phyloP scores from a whole-genome alignment of 257 asterid species.

The Nemophila menziesii region DNA sequence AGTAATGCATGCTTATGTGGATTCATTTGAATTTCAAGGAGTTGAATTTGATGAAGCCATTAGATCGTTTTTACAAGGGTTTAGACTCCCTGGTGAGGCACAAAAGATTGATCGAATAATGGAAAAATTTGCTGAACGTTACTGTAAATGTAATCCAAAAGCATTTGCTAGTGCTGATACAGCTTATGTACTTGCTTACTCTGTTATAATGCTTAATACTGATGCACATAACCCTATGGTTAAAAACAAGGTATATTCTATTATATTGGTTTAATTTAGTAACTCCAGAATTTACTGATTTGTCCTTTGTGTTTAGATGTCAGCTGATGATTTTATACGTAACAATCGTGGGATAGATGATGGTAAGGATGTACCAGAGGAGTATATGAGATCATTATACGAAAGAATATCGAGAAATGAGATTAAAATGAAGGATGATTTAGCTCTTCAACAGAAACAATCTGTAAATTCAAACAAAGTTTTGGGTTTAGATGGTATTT shows the following conservation, averaged over 20 bases:
- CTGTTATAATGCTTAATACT: constrained; percentile 90
- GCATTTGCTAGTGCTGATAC: constrained; percentile 92
- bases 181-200: constrained; percentile 94
- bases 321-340: constrained; percentile 84
- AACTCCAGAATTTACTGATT: constrained; percentile 11
- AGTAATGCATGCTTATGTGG: constrained; percentile 97
- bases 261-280: too few relatives aligned
- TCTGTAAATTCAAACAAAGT: constrained; percentile 68
- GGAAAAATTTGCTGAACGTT: constrained; percentile 96
- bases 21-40: constrained; percentile 90
- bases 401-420: constrained; percentile 85
- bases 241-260: constrained; percentile 83
- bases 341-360: constrained; percentile 98
- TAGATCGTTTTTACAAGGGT: constrained; percentile 76
- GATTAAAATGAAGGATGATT: constrained; percentile 90
- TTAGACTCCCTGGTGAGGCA: constrained; percentile 98
- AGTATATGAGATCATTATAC: constrained; percentile 78
- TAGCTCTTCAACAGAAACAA: constrained; percentile 75
- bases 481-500: constrained; percentile 73
- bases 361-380: constrained; percentile 92
- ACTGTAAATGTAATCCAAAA: constrained; percentile 87
- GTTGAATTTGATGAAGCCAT: constrained; percentile 93
- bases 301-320: constrained; percentile 54
- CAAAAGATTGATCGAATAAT: constrained; percentile 95
- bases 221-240: constrained; percentile 98